These are phyloP conservation scores for Russula lepida DNA, from an alignment of 768 basidiomycete species.

Conservation along the genomic window DNA sequence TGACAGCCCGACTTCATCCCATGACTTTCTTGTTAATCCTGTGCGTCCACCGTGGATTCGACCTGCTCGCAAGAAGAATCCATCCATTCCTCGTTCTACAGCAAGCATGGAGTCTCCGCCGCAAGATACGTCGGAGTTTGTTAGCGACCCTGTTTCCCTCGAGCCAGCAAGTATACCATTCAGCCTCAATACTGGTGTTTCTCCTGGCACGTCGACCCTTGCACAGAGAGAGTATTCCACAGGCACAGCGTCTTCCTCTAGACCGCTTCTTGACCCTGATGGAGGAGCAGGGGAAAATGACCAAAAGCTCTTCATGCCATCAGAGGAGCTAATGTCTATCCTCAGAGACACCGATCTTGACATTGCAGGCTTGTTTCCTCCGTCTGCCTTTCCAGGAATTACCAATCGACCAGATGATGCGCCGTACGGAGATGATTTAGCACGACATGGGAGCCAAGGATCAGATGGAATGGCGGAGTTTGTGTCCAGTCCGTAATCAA, in stretches of 20 bases:
- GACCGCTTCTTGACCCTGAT: neutral
- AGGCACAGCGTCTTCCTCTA: neutral
- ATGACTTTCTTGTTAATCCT: conserved; percentile 39
- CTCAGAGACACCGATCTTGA: conserved; percentile 10
- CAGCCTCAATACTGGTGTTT: neutral
- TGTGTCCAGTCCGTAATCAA: neutral
- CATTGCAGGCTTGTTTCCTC: neutral
- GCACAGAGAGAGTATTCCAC: neutral
- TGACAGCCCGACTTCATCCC: conserved; percentile 50
- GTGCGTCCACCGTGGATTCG: conserved; percentile 79
- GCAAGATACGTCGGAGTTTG: conserved; percentile 14
- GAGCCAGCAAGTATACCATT: neutral
- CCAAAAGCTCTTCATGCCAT: neutral
- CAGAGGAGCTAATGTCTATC: conserved; percentile 15
- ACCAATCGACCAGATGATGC: neutral
- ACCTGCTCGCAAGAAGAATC: conserved; percentile 73
- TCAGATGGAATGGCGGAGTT: neutral
- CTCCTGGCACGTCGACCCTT: neutral
- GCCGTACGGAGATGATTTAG: neutral
- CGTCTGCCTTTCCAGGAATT: neutral
- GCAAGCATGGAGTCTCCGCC: conserved; percentile 11
- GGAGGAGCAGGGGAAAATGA: neutral
- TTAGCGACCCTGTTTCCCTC: neutral
- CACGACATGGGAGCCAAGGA: neutral
- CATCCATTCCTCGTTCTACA: conserved; percentile 38